Conservation (phyloP, 345 rosid genomes). For the Linum usitatissimum region DNA sequence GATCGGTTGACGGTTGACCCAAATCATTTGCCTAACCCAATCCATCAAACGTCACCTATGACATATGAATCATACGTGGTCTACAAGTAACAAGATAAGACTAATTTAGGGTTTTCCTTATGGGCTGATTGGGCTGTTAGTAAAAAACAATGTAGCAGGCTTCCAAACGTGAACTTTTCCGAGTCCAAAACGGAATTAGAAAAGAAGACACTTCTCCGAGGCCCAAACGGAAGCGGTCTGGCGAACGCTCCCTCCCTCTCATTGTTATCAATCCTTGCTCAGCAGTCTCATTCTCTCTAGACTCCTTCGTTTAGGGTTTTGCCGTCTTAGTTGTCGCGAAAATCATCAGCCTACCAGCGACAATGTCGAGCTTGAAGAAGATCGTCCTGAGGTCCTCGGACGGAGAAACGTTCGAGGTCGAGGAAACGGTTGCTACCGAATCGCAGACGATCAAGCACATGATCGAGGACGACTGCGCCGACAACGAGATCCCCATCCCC, state of each 20-base stretch:
- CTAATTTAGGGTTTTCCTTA: neutral
- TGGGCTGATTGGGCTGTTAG: neutral
- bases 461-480: slow-evolving; percentile 63
- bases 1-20: no score
- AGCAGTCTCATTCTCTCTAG: neutral
- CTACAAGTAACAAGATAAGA: no score
- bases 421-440: slow-evolving; percentile 48
- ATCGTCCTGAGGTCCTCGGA: slow-evolving; percentile 46
- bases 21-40: no score
- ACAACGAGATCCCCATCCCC: slow-evolving; percentile 48
- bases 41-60: no score
- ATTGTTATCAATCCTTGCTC: neutral
- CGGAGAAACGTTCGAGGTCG: slow-evolving; percentile 57
- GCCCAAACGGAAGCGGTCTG: neutral
- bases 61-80: no score
- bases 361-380: slow-evolving; percentile 21
- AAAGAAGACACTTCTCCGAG: neutral
- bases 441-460: slow-evolving; percentile 54
- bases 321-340: neutral
- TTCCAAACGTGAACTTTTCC: neutral
- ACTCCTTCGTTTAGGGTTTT: slow-evolving; percentile 1
- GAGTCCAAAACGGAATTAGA: neutral
- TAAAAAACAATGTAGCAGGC: neutral
- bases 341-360: neutral
- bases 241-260: neutral